A percentile compares a stretch with the other conserved stretches of the same genome.
These are phyloP conservation scores for Purpureocillium takamizusanense DNA, from an alignment of 2,329 filamentous ascomycete species.

Conservation along the genomic window DNA sequence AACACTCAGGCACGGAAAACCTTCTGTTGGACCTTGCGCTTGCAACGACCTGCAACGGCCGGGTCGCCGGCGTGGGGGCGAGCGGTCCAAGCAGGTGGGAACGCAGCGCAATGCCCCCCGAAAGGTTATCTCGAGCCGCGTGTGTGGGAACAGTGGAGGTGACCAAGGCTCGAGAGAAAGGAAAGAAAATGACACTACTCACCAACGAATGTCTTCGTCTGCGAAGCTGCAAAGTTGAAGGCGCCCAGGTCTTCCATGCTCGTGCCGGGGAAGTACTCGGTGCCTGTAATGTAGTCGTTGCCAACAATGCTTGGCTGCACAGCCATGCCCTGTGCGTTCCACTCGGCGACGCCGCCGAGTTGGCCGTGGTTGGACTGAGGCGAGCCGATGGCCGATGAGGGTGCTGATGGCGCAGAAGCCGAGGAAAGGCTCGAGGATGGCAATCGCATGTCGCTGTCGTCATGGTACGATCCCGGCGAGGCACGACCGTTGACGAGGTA, in stretches of 20 bases:
- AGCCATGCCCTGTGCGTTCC: constrained; percentile 44
- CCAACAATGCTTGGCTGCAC: constrained; percentile 57
- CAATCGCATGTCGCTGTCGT: constrained; percentile 40
- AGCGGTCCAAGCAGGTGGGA: too few relatives aligned
- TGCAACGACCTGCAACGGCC: too few relatives aligned
- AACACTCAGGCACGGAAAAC: too few relatives aligned
- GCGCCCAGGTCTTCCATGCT: constrained; percentile 41
- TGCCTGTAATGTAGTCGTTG: constrained; percentile 42
- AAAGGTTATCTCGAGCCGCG: background rate
- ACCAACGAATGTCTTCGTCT: constrained; percentile 48
- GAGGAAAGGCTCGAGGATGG: constrained; percentile 52
- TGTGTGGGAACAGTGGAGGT: background rate
- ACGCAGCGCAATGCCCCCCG: background rate
- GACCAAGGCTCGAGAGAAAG: background rate
- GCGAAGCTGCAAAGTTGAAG: constrained; percentile 32
- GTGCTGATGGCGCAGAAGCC: constrained; percentile 51
- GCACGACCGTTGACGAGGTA: constrained; percentile 37
- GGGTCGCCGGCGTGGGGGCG: too few relatives aligned
- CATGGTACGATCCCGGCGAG: constrained; percentile 39
- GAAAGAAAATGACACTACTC: constrained; percentile 27
- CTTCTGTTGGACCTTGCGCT: too few relatives aligned
- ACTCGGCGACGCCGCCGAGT: constrained; percentile 48
- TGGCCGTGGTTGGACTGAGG: constrained; percentile 54
- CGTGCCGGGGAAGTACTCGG: constrained; percentile 42
- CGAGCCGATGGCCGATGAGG: constrained; percentile 59